Percentiles rank a stretch among this genome's conserved stretches.
phyloP scores from a whole-genome alignment of 345 rosid species.

The Capsella bursapastoris region DNA sequence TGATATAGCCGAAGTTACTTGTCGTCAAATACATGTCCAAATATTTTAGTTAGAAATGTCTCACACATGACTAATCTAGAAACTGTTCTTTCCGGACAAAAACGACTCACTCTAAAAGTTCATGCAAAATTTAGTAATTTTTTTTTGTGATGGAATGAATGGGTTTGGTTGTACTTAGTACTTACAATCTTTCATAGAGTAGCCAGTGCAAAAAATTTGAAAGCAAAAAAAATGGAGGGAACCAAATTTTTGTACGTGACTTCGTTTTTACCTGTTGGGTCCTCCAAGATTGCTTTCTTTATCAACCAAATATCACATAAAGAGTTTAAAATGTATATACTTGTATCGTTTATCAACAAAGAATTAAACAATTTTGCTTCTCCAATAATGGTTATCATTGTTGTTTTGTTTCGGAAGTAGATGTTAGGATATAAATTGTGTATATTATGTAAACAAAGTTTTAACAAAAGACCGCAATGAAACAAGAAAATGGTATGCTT shows the following conservation, averaged over 20 bases:
- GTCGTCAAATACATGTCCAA: constrained; percentile 30
- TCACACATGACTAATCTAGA: constrained; percentile 17
- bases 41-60: constrained; percentile 11
- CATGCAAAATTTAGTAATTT: neutral
- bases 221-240: neutral
- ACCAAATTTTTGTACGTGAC: neutral
- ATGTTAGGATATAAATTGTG: neutral
- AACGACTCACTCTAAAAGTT: neutral
- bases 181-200: neutral
- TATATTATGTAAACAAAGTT: neutral
- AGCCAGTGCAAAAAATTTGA: neutral
- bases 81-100: neutral
- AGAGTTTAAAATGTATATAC: no score
- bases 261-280: neutral
- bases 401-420: neutral
- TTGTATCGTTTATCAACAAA: neutral
- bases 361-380: neutral
- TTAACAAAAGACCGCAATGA: constrained; percentile 9
- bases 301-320: neutral
- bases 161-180: neutral
- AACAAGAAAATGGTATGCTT: constrained; percentile 10
- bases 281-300: neutral
- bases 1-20: neutral
- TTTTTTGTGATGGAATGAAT: neutral
- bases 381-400: neutral